These are phyloP conservation scores for Ophiostoma sp. DNA, from an alignment of 2,329 filamentous ascomycete species.

Conservation along the genomic window DNA sequence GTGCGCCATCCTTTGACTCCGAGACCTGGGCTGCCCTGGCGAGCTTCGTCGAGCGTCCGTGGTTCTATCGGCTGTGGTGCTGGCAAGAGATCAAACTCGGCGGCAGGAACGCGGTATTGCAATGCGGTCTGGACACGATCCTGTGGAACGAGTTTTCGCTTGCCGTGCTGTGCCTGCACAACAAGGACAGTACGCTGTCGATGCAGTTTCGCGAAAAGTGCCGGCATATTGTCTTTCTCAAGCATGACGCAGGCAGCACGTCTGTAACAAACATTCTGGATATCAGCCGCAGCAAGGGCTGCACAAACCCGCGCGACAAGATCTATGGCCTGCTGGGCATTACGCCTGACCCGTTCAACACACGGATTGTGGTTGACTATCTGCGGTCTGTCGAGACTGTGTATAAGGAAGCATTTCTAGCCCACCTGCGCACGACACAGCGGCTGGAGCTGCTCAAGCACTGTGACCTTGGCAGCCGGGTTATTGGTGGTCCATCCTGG, in stretches of 20 bases:
- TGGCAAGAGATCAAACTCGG: constrained; percentile 17
- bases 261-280: constrained; percentile 18
- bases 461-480: constrained; percentile 10
- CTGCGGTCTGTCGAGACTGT: constrained; percentile 12
- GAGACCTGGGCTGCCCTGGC: constrained; percentile 10
- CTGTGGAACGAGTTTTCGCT: constrained; percentile 12
- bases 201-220: constrained; percentile 19
- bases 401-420: constrained; percentile 10
- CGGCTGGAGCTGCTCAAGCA: constrained; percentile 18
- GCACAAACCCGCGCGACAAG: constrained; percentile 16
- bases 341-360: constrained; percentile 6
- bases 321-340: constrained; percentile 18
- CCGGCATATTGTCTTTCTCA: constrained; percentile 18
- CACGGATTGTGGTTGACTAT: constrained; percentile 12
- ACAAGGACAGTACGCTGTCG: constrained; percentile 18
- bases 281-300: constrained; percentile 18
- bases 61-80: constrained; percentile 19
- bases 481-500: constrained; percentile 13
- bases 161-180: constrained; percentile 16
- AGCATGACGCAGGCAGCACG: constrained; percentile 14
- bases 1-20: constrained; percentile 10
- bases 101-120: background rate
- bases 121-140: constrained; percentile 12
- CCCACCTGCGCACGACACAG: constrained; percentile 7
- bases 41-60: background rate